Evolutionary conservation across 2,329 filamentous ascomycete genomes (phyloP).

Genomic region (Talaromyces marneffei): DNA sequence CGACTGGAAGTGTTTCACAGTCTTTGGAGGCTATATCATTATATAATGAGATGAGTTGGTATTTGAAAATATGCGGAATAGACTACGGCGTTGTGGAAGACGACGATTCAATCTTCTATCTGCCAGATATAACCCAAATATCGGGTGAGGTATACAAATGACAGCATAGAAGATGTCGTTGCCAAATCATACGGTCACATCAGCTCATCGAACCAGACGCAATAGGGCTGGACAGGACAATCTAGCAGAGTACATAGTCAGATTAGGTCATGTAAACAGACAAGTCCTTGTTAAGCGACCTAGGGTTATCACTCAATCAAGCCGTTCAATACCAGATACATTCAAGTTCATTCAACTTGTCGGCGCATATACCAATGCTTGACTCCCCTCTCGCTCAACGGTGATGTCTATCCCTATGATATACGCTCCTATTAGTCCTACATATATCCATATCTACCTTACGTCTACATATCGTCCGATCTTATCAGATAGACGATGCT

Average conservation of each 20-base stretch:
- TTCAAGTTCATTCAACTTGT: not conserved
- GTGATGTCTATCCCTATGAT: not conserved
- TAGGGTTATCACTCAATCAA: not conserved
- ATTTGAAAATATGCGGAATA: too few relatives aligned
- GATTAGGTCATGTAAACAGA: not conserved
- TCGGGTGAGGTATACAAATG: too few relatives aligned
- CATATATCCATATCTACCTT: not conserved
- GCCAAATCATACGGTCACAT: not conserved
- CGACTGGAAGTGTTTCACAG: slow-evolving; percentile 52
- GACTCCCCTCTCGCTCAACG: not conserved
- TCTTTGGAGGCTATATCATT: slow-evolving; percentile 54
- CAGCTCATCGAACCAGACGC: not conserved
- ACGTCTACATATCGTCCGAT: not conserved
- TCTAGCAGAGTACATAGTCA: not conserved
- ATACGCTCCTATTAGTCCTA: not conserved
- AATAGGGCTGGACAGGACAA: too few relatives aligned
- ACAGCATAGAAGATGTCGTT: not conserved
- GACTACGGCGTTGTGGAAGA: not conserved
- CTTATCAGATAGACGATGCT: not conserved
- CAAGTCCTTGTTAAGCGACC: not conserved
- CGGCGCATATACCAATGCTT: not conserved
- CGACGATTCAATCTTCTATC: too few relatives aligned
- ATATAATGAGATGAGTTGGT: slow-evolving; percentile 39
- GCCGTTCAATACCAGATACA: not conserved
- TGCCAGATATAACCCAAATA: too few relatives aligned